Conservation (phyloP, 2,329 filamentous ascomycete species). For the Sporothrix humicola region DNA sequence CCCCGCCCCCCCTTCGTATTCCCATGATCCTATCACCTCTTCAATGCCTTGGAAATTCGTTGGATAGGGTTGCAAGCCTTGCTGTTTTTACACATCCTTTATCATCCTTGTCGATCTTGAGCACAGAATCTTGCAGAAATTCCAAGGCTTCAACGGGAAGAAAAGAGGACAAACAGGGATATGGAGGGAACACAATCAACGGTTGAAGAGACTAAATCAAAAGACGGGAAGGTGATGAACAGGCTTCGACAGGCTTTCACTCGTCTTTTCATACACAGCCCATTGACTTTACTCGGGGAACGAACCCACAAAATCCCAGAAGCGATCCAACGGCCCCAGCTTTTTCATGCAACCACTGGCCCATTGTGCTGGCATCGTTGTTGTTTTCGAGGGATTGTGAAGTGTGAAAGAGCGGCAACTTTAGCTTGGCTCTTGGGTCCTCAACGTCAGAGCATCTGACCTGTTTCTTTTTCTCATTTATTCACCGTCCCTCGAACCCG, state of each 20-base stretch:
- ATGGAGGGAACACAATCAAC: neutral
- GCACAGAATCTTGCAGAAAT: constrained; percentile 26
- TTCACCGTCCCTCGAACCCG: neutral
- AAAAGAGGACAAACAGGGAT: neutral
- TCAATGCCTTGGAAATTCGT: neutral
- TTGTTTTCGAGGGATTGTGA: neutral
- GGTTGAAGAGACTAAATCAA: neutral
- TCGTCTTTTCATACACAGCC: constrained; percentile 13
- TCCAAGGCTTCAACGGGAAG: constrained; percentile 4
- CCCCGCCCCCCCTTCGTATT: neutral
- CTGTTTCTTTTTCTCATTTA: neutral
- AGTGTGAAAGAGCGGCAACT: too few relatives aligned
- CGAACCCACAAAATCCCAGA: constrained; percentile 2
- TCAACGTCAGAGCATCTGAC: neutral
- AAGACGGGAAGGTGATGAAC: neutral
- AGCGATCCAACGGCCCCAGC: neutral
- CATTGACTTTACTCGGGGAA: neutral
- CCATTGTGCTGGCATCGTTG: constrained; percentile 2
- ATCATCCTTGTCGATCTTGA: constrained; percentile 11
- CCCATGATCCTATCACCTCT: constrained; percentile 1
- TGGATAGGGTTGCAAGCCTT: neutral
- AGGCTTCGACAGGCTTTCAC: neutral
- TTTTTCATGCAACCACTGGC: neutral
- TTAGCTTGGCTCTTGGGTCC: neutral
- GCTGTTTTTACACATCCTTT: constrained; percentile 27